Evolutionary conservation across 495 filamentous ascomycete species (phyloP).

Genomic region (Thozetella sp.): DNA sequence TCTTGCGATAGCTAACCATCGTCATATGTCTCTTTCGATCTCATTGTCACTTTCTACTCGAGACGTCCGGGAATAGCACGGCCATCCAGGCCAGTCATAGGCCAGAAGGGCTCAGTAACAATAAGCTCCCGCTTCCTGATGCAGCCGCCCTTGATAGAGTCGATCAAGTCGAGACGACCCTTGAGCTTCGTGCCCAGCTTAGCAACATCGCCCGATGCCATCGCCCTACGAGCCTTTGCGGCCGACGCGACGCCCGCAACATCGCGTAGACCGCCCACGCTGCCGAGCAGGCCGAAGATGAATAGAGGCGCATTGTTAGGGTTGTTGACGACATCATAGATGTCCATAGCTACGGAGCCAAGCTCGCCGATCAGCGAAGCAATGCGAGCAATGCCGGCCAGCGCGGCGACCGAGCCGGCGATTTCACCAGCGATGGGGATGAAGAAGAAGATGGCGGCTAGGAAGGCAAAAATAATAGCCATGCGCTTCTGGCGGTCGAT

Average conservation of each 20-base stretch:
- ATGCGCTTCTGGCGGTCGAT: conserved; percentile 9
- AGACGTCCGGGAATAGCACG: too few relatives aligned
- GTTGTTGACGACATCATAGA: conserved; percentile 5
- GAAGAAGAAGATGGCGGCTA: conserved; percentile 12
- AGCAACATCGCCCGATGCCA: not conserved
- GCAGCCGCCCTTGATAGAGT: not conserved
- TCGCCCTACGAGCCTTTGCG: not conserved
- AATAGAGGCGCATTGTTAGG: conserved; percentile 3
- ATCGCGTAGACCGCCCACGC: not conserved
- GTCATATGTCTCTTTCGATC: too few relatives aligned
- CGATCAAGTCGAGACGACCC: not conserved
- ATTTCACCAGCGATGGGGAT: conserved; percentile 14
- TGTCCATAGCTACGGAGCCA: conserved; percentile 3
- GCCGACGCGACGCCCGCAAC: not conserved
- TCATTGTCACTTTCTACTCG: too few relatives aligned
- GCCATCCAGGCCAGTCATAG: too few relatives aligned
- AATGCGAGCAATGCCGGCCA: conserved; percentile 2
- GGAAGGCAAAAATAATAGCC: conserved; percentile 14
- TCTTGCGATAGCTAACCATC: too few relatives aligned
- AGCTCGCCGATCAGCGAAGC: conserved; percentile 2
- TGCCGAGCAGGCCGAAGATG: conserved; percentile 5
- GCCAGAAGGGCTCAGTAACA: too few relatives aligned
- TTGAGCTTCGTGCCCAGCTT: not conserved
- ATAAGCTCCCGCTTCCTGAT: too few relatives aligned
- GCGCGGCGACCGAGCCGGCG: not conserved